phyloP scores from a whole-genome alignment of 805 yeast genomes.

The Cyberlindnera maritima region DNA sequence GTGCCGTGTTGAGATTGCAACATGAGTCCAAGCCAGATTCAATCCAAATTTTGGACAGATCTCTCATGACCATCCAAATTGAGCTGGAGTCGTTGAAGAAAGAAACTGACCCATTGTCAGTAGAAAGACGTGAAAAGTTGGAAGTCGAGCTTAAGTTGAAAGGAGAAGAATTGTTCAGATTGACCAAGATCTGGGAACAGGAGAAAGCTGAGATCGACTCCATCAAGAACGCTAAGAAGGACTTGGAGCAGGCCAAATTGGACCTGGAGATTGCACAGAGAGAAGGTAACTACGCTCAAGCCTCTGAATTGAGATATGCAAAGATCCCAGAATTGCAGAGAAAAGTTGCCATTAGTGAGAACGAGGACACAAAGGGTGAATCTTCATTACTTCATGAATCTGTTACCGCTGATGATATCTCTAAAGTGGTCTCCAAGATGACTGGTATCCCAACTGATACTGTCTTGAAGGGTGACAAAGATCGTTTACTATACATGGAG shows the following conservation, averaged over 20 bases:
- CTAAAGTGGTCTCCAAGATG: constrained; percentile 87
- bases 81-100: constrained; percentile 92
- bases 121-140: constrained; percentile 72
- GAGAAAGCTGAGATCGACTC: constrained; percentile 76
- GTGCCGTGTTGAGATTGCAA: constrained; percentile 90
- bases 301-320: constrained; percentile 86
- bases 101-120: constrained; percentile 82
- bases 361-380: constrained; percentile 31
- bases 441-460: constrained; percentile 94
- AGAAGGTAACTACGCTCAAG: constrained; percentile 80
- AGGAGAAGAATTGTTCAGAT: constrained; percentile 59
- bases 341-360: constrained; percentile 46
- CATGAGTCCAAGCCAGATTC: constrained; percentile 98
- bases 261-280: constrained; percentile 83
- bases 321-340: constrained; percentile 77
- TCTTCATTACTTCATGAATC: constrained; percentile 71
- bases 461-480: constrained; percentile 91
- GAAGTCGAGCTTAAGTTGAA: constrained; percentile 65
- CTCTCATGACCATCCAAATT: constrained; percentile 90
- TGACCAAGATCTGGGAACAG: constrained; percentile 83
- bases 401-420: constrained; percentile 92
- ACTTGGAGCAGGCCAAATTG: constrained; percentile 77
- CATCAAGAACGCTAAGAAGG: constrained; percentile 76
- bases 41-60: constrained; percentile 82
- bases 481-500: constrained; percentile 86